A percentile compares a stretch with the other conserved stretches of the same genome.
These are phyloP conservation scores for Odontarrhena argentea DNA, from an alignment of 345 rosid genomes.

Conservation along the genomic window DNA sequence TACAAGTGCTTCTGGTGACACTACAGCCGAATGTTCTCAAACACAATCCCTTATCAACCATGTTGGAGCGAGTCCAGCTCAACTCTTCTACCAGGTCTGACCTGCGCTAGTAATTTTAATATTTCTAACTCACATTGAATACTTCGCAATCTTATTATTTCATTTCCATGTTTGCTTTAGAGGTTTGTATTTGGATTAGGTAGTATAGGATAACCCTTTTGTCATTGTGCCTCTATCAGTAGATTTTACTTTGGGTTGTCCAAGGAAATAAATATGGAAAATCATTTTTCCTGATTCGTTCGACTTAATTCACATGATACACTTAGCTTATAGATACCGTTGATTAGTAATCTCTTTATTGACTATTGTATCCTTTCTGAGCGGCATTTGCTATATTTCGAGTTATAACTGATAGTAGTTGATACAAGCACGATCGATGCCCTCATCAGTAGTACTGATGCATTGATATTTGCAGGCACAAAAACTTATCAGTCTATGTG, in stretches of 20 bases:
- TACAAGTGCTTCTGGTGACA: slow-evolving; percentile 42
- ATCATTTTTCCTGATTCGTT: not conserved
- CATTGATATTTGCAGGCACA: slow-evolving; percentile 62
- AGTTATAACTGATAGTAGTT: slow-evolving; percentile 1
- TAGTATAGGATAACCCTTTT: slow-evolving; percentile 17
- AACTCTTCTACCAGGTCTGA: slow-evolving; percentile 73
- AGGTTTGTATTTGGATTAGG: slow-evolving; percentile 7
- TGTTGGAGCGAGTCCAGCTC: slow-evolving; percentile 46
- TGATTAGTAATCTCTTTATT: not conserved
- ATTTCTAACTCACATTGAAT: not conserved
- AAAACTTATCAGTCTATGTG: slow-evolving; percentile 77
- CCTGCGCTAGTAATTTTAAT: not conserved
- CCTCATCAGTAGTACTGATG: not conserved
- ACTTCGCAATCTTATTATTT: not conserved
- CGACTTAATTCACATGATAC: not conserved
- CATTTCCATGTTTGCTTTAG: not conserved
- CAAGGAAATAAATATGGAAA: not conserved
- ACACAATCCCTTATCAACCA: slow-evolving; percentile 46
- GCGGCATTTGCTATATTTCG: slow-evolving; percentile 7
- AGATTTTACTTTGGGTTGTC: not conserved
- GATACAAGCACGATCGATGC: too few relatives aligned
- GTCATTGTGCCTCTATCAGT: slow-evolving; percentile 10
- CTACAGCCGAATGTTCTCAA: slow-evolving; percentile 36
- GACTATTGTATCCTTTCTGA: not conserved
- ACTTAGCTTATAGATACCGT: slow-evolving; percentile 1